Evolutionary conservation across 2,329 filamentous ascomycete species (phyloP).

Genomic region (Xylariales sp.): DNA sequence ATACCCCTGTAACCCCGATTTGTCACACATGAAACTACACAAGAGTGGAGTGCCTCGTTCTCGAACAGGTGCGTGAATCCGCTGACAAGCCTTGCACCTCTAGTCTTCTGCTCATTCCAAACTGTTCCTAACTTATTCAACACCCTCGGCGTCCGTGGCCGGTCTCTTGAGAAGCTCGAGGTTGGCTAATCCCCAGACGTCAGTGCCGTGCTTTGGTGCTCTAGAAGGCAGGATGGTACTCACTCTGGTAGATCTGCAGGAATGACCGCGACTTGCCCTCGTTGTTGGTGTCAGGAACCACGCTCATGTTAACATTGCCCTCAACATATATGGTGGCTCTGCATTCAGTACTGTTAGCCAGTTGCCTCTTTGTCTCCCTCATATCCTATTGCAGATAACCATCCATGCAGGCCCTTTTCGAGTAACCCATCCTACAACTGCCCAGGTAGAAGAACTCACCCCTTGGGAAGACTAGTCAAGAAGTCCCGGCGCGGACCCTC

Average conservation of each 20-base stretch:
- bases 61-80: neutral
- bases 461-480: slow-evolving; percentile 72
- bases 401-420: too few relatives aligned
- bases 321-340: slow-evolving; percentile 81
- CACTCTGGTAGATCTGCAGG: slow-evolving; percentile 78
- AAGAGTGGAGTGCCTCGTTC: slow-evolving; percentile 5
- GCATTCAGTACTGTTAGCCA: slow-evolving; percentile 10
- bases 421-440: too few relatives aligned
- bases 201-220: neutral
- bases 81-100: neutral
- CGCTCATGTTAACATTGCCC: slow-evolving; percentile 68
- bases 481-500: slow-evolving; percentile 68
- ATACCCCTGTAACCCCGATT: slow-evolving; percentile 2
- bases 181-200: neutral
- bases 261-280: slow-evolving; percentile 63
- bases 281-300: slow-evolving; percentile 59
- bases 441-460: slow-evolving; percentile 70
- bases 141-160: slow-evolving; percentile 4
- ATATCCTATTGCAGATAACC: slow-evolving; percentile 11
- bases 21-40: neutral
- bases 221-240: slow-evolving; percentile 30
- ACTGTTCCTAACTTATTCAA: neutral
- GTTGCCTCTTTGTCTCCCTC: too few relatives aligned
- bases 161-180: slow-evolving; percentile 4
- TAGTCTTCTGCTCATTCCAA: neutral